Conservation (phyloP, 2,329 filamentous ascomycete genomes). For the Colletotrichum sp. region DNA sequence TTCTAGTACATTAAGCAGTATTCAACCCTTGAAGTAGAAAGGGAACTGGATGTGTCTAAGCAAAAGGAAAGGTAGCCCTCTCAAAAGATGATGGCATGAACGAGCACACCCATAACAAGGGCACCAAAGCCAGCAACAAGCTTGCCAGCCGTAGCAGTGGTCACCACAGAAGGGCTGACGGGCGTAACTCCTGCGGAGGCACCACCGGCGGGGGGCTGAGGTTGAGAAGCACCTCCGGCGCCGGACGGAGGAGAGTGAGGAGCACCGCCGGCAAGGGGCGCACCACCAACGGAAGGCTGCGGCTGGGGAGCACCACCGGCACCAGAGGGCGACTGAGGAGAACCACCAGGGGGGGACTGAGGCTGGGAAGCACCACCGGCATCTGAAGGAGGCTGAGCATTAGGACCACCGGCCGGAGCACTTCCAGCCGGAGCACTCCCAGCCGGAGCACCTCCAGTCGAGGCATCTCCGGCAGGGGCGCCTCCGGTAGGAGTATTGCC, state of each 20-base stretch:
- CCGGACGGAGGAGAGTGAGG: not conserved
- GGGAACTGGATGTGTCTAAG: not conserved
- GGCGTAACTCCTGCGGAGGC: not conserved
- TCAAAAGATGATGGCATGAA: not conserved
- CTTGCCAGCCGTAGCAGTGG: constrained; percentile 15
- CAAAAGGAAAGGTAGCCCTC: not conserved
- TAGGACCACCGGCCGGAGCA: not conserved
- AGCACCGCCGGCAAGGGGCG: not conserved
- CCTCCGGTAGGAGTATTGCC: no score
- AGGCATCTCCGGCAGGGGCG: no score
- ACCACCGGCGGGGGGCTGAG: not conserved
- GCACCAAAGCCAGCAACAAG: constrained; percentile 4
- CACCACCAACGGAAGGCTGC: not conserved
- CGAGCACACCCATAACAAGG: not conserved
- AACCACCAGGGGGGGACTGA: not conserved
- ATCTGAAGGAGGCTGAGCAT: not conserved
- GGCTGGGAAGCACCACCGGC: not conserved
- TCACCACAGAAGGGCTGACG: not conserved
- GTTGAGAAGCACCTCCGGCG: not conserved
- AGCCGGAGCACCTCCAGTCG: no score
- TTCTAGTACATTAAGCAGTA: not conserved
- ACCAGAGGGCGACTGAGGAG: not conserved
- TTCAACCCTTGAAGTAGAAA: not conserved
- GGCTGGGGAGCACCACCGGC: not conserved
- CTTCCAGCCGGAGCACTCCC: not conserved